Percentiles rank a stretch among this genome's conserved stretches.
These are phyloP conservation scores for Betula pendula DNA, from an alignment of 306 rosid species.

Conservation along the genomic window DNA sequence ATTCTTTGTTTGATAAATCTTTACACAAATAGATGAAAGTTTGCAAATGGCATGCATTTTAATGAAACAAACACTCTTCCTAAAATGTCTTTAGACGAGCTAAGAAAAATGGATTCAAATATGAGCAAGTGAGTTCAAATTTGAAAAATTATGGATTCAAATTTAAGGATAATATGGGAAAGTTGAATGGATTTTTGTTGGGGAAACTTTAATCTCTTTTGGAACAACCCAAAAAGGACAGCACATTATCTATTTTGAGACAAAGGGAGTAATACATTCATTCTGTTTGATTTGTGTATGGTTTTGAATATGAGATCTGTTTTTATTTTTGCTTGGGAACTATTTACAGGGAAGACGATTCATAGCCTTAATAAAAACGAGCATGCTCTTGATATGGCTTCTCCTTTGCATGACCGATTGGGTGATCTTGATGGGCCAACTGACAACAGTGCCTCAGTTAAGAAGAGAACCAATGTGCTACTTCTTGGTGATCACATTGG, in stretches of 20 bases:
- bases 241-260: background rate
- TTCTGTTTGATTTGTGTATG: background rate
- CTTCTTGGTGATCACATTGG: conserved; percentile 95
- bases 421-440: conserved; percentile 54
- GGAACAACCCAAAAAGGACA: background rate
- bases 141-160: no score
- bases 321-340: conserved; percentile 21
- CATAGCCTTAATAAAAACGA: conserved; percentile 93
- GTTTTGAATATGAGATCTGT: background rate
- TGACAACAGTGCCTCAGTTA: conserved; percentile 57
- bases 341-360: conserved; percentile 73
- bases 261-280: background rate
- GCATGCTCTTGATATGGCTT: conserved; percentile 94
- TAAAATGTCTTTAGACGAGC: background rate
- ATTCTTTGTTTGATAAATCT: background rate
- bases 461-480: conserved; percentile 78
- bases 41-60: background rate
- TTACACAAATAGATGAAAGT: background rate
- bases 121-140: background rate
- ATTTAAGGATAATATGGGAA: background rate
- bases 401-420: conserved; percentile 69
- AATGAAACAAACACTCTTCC: background rate
- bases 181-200: background rate
- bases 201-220: background rate
- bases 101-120: no score